These are phyloP conservation scores for Ogataea nitratoaversa DNA, from an alignment of 805 yeast species.

Conservation along the genomic window DNA sequence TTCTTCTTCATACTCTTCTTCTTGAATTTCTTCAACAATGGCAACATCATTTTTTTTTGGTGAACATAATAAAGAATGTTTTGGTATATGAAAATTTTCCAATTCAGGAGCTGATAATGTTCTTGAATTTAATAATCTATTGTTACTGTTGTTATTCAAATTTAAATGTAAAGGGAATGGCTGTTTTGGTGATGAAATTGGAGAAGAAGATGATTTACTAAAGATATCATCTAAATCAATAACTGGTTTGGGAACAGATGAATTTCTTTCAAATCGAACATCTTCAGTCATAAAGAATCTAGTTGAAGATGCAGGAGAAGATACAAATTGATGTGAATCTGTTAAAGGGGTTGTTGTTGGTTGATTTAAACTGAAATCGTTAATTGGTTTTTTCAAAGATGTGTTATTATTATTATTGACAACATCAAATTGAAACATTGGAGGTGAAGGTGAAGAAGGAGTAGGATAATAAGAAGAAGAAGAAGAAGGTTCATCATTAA, in stretches of 20 bases:
- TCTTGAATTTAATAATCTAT: constrained; percentile 12
- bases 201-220: constrained; percentile 8
- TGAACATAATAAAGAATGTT: constrained; percentile 27
- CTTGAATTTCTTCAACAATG: constrained; percentile 27
- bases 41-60: constrained; percentile 30
- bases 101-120: constrained; percentile 19
- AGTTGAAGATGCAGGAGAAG: constrained; percentile 13
- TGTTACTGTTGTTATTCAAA: constrained; percentile 5
- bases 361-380: too few relatives aligned
- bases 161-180: not conserved
- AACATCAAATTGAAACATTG: constrained; percentile 1
- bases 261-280: constrained; percentile 22
- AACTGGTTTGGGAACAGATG: constrained; percentile 30
- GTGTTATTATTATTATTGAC: not conserved
- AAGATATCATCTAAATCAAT: constrained; percentile 32
- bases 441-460: not conserved
- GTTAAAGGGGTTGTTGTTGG: constrained; percentile 8
- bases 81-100: constrained; percentile 21
- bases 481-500: not conserved
- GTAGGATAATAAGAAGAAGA: not conserved
- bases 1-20: constrained; percentile 22
- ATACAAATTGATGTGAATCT: constrained; percentile 7
- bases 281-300: constrained; percentile 32
- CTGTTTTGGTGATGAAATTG: constrained; percentile 3
- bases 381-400: constrained; percentile 11